phyloP scores from a whole-genome alignment of 345 rosid genomes.

The Pugionium cornutum region DNA sequence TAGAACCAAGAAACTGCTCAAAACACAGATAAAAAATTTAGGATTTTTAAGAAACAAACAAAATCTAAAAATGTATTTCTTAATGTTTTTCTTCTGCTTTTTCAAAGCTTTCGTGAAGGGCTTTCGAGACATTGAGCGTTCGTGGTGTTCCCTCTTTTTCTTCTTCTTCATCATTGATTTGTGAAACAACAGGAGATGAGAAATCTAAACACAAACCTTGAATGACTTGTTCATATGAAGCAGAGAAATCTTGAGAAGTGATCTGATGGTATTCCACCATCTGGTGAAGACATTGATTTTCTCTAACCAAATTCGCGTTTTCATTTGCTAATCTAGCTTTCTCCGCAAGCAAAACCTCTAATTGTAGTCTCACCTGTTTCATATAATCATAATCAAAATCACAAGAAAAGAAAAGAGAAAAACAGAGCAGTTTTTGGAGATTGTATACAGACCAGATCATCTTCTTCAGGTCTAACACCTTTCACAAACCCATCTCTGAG shows the following conservation, averaged over 20 bases:
- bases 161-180: slow-evolving; percentile 26
- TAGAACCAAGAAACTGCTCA: slow-evolving; percentile 21
- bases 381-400: slow-evolving; percentile 29
- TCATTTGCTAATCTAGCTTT: slow-evolving; percentile 86
- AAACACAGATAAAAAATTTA: background rate
- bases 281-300: slow-evolving; percentile 87
- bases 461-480: slow-evolving; percentile 86
- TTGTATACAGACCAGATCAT: slow-evolving; percentile 64
- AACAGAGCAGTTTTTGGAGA: background rate
- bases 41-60: background rate
- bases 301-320: slow-evolving; percentile 72
- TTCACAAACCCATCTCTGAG: slow-evolving; percentile 70
- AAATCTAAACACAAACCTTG: slow-evolving; percentile 76
- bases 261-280: slow-evolving; percentile 84
- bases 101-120: slow-evolving; percentile 49
- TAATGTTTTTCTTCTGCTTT: slow-evolving; percentile 30
- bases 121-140: slow-evolving; percentile 38
- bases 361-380: slow-evolving; percentile 72
- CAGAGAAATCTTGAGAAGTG: slow-evolving; percentile 77
- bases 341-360: slow-evolving; percentile 86
- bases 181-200: slow-evolving; percentile 56
- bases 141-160: slow-evolving; percentile 1
- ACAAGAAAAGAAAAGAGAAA: background rate
- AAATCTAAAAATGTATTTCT: background rate
- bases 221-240: slow-evolving; percentile 63